Percentiles rank a stretch among this genome's conserved stretches.
Conservation (phyloP, 1,139 yeast species). For the Suhomyces terraborum region DNA sequence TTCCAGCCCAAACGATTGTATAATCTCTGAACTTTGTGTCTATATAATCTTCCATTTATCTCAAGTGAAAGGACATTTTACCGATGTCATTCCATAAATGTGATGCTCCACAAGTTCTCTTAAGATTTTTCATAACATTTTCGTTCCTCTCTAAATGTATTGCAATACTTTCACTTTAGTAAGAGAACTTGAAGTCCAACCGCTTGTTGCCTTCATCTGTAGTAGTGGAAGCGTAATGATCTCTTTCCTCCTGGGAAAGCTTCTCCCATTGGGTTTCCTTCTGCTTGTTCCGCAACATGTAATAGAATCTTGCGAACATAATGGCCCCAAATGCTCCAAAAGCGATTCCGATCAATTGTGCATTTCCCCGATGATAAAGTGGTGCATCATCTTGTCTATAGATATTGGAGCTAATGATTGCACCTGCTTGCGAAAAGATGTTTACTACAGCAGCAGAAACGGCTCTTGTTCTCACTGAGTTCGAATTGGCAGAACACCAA, state of each 20-base stretch:
- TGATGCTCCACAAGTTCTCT: too few species aligned
- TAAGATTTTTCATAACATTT: too few species aligned
- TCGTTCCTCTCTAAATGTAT: too few species aligned
- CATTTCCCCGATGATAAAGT: slow-evolving; percentile 19
- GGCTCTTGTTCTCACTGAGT: slow-evolving; percentile 21
- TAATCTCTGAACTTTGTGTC: too few species aligned
- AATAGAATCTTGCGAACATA: slow-evolving; percentile 32
- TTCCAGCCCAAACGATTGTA: too few species aligned
- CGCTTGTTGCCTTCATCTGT: slow-evolving; percentile 57
- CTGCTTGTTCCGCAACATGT: slow-evolving; percentile 46
- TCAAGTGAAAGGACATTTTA: too few species aligned
- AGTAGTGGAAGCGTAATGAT: slow-evolving; percentile 43
- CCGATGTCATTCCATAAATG: too few species aligned
- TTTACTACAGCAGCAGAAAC: slow-evolving; percentile 24
- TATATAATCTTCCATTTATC: too few species aligned
- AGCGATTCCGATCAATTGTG: slow-evolving; percentile 17
- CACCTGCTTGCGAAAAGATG: slow-evolving; percentile 20
- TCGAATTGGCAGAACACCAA: slow-evolving; percentile 23
- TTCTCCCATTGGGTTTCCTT: slow-evolving; percentile 49
- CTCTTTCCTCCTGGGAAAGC: slow-evolving; percentile 50
- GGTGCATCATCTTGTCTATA: slow-evolving; percentile 22
- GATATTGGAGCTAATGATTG: slow-evolving; percentile 18
- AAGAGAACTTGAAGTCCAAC: slow-evolving; percentile 49
- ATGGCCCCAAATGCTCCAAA: slow-evolving; percentile 17
- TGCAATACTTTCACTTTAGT: slow-evolving; percentile 4